Conservation (phyloP, 495 filamentous ascomycete genomes). For the Tuber brumale region DNA sequence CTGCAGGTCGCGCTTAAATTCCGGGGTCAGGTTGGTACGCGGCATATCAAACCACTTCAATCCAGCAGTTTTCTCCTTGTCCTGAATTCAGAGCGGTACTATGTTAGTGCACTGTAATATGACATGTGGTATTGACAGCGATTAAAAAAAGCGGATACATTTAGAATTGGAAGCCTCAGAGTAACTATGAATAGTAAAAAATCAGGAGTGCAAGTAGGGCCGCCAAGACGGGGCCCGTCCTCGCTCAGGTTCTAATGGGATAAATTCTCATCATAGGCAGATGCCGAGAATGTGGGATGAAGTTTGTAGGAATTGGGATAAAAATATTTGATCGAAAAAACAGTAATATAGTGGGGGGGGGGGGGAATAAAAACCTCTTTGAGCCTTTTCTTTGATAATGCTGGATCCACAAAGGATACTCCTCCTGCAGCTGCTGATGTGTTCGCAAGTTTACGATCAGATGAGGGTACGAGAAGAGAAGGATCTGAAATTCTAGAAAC, state of each 20-base stretch:
- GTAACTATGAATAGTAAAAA: slow-evolving; percentile 89
- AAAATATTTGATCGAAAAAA: slow-evolving; percentile 20
- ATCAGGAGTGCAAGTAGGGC: slow-evolving; percentile 39
- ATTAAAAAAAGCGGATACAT: slow-evolving; percentile 32
- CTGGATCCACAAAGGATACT: slow-evolving; percentile 35
- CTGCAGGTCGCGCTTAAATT: slow-evolving; percentile 81
- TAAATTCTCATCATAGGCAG: slow-evolving; percentile 65
- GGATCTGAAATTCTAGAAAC: slow-evolving; percentile 40
- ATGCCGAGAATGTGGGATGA: slow-evolving; percentile 15
- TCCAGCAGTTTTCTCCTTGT: slow-evolving; percentile 57
- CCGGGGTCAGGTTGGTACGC: slow-evolving; percentile 68
- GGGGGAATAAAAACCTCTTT: slow-evolving; percentile 32
- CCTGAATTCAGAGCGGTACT: slow-evolving; percentile 23
- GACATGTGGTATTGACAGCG: slow-evolving; percentile 6
- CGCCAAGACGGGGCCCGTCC: slow-evolving; percentile 54
- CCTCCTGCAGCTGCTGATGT: slow-evolving; percentile 39
- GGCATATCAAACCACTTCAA: slow-evolving; percentile 78
- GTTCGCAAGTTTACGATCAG: slow-evolving; percentile 37
- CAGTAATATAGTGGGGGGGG: slow-evolving; percentile 5
- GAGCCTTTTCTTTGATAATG: slow-evolving; percentile 34
- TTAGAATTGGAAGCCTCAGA: slow-evolving; percentile 56
- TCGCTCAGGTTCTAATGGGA: slow-evolving; percentile 42
- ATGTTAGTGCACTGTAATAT: slow-evolving; percentile 17
- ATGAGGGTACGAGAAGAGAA: slow-evolving; percentile 39
- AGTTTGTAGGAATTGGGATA: slow-evolving; percentile 9